Evolutionary conservation across 306 rosid species (phyloP).

Genomic region (Glycine latifolia): DNA sequence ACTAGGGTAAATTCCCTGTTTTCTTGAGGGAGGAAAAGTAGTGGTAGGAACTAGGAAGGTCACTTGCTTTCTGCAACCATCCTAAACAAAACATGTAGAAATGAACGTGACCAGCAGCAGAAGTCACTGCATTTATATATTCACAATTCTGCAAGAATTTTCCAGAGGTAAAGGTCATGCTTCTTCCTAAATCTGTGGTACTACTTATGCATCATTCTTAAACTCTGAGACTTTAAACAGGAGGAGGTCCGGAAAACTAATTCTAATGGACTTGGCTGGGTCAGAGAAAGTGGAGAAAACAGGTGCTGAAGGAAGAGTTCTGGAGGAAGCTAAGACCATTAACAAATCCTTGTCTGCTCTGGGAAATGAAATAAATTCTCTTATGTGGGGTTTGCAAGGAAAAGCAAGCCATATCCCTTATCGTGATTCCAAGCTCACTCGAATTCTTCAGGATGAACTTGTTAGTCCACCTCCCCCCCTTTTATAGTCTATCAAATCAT

Average conservation of each 20-base stretch:
- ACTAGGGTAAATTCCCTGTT: constrained; percentile 18
- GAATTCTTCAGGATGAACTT: constrained; percentile 88
- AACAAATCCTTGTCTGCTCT: constrained; percentile 88
- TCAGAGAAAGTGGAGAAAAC: constrained; percentile 91
- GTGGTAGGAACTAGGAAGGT: background rate
- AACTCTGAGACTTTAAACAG: constrained; percentile 55
- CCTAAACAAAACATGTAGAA: too few relatives aligned
- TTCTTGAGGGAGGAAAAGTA: constrained; percentile 26
- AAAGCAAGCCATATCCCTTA: constrained; percentile 81
- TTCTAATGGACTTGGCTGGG: constrained; percentile 92
- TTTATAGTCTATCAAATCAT: constrained; percentile 2
- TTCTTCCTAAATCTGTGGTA: too few relatives aligned
- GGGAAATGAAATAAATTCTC: constrained; percentile 86
- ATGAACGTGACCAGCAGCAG: too few relatives aligned
- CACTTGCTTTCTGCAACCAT: too few relatives aligned
- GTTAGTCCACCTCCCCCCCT: constrained; percentile 51
- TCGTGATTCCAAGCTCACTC: constrained; percentile 90
- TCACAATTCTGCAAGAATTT: too few relatives aligned
- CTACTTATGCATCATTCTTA: background rate
- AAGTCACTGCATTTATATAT: too few relatives aligned
- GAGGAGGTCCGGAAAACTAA: constrained; percentile 65
- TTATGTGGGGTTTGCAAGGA: constrained; percentile 74
- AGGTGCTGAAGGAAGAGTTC: constrained; percentile 87
- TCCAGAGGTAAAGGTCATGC: too few relatives aligned
- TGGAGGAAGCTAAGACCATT: constrained; percentile 91